phyloP scores from a whole-genome alignment of 1,284 basidiomycete genomes.

The Cutaneotrichosporon sp. region DNA sequence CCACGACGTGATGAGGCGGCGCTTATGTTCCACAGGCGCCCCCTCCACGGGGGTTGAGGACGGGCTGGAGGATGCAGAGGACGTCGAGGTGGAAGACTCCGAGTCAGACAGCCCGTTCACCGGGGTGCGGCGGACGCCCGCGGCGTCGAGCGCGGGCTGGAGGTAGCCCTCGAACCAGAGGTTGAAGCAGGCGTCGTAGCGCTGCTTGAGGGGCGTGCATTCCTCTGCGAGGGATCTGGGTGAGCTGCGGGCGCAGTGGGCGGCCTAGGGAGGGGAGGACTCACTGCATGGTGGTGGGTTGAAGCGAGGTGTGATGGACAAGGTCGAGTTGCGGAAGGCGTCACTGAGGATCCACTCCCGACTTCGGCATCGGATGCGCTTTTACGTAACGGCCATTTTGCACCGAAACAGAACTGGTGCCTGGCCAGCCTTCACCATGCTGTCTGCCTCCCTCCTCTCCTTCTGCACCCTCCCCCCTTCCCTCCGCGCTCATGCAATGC shows the following conservation, averaged over 20 bases:
- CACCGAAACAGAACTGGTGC: background rate
- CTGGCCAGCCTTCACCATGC: background rate
- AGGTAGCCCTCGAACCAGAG: slow-evolving; percentile 95
- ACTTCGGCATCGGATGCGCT: background rate
- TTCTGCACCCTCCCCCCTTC: background rate
- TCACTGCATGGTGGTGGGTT: slow-evolving; percentile 8
- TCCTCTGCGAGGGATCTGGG: slow-evolving; percentile 47
- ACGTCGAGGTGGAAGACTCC: slow-evolving; percentile 1
- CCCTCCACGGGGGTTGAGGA: too few relatives aligned
- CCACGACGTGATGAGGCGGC: slow-evolving; percentile 32
- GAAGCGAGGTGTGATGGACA: background rate
- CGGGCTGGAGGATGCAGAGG: slow-evolving; percentile 6
- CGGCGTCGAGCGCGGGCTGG: slow-evolving; percentile 60
- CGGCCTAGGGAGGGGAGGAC: background rate
- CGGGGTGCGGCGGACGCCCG: background rate
- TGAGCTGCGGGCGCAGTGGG: slow-evolving; percentile 1
- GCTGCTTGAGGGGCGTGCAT: slow-evolving; percentile 86
- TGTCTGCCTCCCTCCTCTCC: too few relatives aligned
- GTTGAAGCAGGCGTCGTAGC: slow-evolving; percentile 93
- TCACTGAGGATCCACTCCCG: background rate
- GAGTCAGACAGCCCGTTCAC: background rate
- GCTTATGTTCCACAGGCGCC: background rate
- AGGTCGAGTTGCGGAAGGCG: background rate
- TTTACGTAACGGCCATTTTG: slow-evolving; percentile 2
- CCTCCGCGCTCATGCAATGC: slow-evolving; percentile 2